Conservation (phyloP, 75 land plant species). For the Selaginella tamariscina region DNA sequence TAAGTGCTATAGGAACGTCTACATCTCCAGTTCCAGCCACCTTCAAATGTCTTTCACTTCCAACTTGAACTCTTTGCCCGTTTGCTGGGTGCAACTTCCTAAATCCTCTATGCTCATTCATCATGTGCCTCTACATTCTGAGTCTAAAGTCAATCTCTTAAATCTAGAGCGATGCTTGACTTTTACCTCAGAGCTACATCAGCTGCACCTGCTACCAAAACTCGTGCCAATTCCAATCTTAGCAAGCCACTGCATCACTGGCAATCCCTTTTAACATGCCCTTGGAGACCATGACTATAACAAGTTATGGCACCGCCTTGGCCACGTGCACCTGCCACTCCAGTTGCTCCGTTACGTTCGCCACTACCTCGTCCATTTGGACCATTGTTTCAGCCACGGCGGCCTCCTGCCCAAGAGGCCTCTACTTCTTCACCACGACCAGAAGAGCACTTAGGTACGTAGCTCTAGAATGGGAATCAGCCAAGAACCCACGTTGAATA, state of each 20-base stretch:
- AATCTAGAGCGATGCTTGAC: not conserved
- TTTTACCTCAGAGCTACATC: not conserved
- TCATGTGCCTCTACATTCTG: not conserved
- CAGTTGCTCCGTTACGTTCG: not conserved
- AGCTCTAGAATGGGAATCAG: not conserved
- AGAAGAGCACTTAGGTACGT: not conserved
- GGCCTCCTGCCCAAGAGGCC: not conserved
- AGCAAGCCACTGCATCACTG: not conserved
- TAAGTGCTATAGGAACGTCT: not conserved
- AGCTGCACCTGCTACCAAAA: conserved; percentile 1
- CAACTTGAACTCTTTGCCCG: not conserved
- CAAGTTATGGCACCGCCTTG: not conserved
- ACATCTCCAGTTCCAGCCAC: not conserved
- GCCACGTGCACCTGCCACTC: not conserved
- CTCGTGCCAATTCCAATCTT: not conserved
- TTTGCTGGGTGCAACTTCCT: not conserved
- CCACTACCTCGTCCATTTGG: not conserved
- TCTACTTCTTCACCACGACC: not conserved
- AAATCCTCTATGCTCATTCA: not conserved
- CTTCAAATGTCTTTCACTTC: not conserved
- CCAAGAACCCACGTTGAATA: not conserved
- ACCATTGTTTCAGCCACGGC: not conserved
- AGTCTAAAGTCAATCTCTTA: not conserved
- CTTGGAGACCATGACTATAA: not conserved
- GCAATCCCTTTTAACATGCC: not conserved